These are phyloP conservation scores for Myrica gale DNA, from an alignment of 306 rosid genomes.

Conservation along the genomic window DNA sequence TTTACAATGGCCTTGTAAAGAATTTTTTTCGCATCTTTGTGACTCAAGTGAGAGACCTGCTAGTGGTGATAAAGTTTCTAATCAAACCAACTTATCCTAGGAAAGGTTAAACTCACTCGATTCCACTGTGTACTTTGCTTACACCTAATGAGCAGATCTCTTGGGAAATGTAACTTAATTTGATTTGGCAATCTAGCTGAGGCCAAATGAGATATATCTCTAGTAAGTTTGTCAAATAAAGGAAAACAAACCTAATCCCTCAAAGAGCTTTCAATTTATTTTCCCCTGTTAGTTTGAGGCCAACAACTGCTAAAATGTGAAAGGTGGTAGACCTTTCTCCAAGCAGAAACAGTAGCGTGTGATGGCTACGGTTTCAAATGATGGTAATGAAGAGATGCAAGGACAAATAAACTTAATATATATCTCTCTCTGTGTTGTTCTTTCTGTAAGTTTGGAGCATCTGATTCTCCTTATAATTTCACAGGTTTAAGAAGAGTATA, in stretches of 20 bases:
- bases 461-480: conserved; percentile 17
- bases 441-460: conserved; percentile 6
- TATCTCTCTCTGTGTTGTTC: neutral
- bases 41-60: neutral
- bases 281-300: neutral
- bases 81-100: neutral
- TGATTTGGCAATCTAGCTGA: neutral
- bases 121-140: neutral
- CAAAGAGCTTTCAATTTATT: neutral
- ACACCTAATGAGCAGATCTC: neutral
- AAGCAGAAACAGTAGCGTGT: neutral
- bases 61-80: neutral
- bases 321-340: neutral
- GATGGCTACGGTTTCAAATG: neutral
- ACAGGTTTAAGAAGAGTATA: conserved; percentile 82
- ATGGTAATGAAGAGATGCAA: neutral
- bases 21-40: neutral
- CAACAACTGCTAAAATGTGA: neutral
- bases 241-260: neutral
- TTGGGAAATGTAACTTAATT: neutral
- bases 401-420: neutral
- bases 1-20: neutral
- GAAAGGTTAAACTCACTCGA: no score
- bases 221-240: neutral
- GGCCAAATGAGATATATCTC: neutral